These are phyloP conservation scores for Giardia muris DNA, from an alignment of 208 protist species.

Conservation along the genomic window DNA sequence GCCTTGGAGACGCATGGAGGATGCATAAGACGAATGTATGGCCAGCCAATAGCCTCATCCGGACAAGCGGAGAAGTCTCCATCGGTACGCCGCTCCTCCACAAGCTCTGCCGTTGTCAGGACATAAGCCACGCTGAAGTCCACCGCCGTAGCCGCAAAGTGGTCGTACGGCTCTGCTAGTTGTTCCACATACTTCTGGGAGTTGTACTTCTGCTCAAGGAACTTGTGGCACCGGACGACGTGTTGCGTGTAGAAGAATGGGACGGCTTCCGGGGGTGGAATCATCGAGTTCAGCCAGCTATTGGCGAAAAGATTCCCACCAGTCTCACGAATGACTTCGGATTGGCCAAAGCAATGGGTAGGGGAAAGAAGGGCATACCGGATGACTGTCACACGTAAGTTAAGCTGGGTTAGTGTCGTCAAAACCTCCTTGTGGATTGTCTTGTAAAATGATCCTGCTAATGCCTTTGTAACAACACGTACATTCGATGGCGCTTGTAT, in stretches of 20 bases:
- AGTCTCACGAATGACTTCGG: not conserved
- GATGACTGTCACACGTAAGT: not conserved
- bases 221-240: not conserved
- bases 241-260: not conserved
- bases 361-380: not conserved
- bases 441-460: not conserved
- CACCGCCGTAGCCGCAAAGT: not conserved
- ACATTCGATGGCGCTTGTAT: too few relatives aligned
- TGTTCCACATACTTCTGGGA: not conserved
- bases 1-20: too few relatives aligned
- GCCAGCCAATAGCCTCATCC: too few relatives aligned
- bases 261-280: not conserved
- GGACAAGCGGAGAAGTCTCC: too few relatives aligned
- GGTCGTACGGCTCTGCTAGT: not conserved
- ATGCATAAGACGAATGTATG: too few relatives aligned
- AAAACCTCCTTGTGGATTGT: not conserved
- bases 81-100: not conserved
- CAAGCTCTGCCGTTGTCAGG: not conserved
- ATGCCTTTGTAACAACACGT: too few relatives aligned
- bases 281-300: not conserved
- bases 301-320: not conserved
- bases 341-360: not conserved
- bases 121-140: not conserved
- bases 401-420: not conserved
- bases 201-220: not conserved